Percentiles rank a stretch among this genome's conserved stretches.
phyloP scores from a whole-genome alignment of 2,329 filamentous ascomycete species.

The Alternaria novae-zelandiae region DNA sequence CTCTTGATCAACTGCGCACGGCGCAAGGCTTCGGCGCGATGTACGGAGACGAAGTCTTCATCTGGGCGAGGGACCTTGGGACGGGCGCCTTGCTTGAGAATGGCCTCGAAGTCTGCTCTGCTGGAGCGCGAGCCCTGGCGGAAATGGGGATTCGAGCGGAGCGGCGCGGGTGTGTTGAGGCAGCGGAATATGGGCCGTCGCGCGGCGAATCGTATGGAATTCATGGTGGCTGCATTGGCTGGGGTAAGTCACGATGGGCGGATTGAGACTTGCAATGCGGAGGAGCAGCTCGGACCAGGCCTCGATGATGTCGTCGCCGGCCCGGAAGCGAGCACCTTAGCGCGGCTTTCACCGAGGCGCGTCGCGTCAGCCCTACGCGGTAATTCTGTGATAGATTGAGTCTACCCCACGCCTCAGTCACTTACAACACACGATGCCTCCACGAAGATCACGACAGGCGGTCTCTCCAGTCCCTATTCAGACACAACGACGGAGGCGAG shows the following conservation, averaged over 20 bases:
- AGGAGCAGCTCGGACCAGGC: conserved; percentile 16
- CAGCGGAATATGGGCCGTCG: conserved; percentile 40
- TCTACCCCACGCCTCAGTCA: background rate
- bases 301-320: conserved; percentile 24
- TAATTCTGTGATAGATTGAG: background rate
- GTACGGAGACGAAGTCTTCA: conserved; percentile 41
- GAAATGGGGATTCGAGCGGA: conserved; percentile 18
- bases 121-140: conserved; percentile 27
- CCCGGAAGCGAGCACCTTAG: background rate
- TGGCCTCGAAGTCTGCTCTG: conserved; percentile 20
- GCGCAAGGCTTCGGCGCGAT: conserved; percentile 42
- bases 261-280: conserved; percentile 5
- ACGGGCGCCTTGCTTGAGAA: conserved; percentile 14
- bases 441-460: background rate
- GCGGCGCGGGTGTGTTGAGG: conserved; percentile 24
- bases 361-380: conserved; percentile 24
- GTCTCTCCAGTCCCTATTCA: conserved; percentile 24
- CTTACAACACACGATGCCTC: conserved; percentile 12
- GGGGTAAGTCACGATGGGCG: background rate
- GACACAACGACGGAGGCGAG: conserved; percentile 23
- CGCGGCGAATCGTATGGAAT: conserved; percentile 34
- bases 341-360: conserved; percentile 15
- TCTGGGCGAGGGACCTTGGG: conserved; percentile 20
- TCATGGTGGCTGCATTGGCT: conserved; percentile 33
- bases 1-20: conserved; percentile 32